Evolutionary conservation across 1,139 yeast species (phyloP), one percentile per base, ranked within the genome.

Genomic region (Diutina catenulata): DNA sequence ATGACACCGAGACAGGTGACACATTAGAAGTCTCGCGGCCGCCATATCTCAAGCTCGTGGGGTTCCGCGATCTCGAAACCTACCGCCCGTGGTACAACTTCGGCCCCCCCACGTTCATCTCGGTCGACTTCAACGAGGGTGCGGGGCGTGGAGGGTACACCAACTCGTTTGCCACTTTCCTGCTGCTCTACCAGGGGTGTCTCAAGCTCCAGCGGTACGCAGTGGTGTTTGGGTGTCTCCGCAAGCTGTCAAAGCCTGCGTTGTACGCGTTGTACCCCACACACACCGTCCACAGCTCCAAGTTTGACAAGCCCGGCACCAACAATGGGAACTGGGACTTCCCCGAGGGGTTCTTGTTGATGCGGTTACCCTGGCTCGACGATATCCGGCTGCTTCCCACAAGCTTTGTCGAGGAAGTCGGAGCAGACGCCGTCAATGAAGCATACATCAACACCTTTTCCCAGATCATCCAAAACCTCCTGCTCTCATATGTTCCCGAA

Each of bases 221-320:
- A 0, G 57, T 91, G 8, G 70, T 81, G 2, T 83, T 87, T 76
- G 88, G 94, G 1, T 72, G 78, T 47, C 49, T 68, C 5, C 69
- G 79, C 42, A 59, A 55, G 37, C 66, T 64, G 43, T 58, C 86
- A 1, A 55, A 68, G 38, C 93, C 95, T 0, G 48, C 62, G 3
- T 47, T 83, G 37, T 80, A 68, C 48, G 73, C 80, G 0, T 49
- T 86, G 42, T 63, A 76, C 38, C 84, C 94, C 0, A 68, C 25
- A 14, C 24, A 26, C 13, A n/a, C 25, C 2, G 7, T 7, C 4
- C 15, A 31, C 13, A 4, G 25, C 5, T 82, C 0, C 48, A 57
- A 39, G 41, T 60, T 5, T 38, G 50, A 6, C 45, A 44, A 37
- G 23, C 37, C 36, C 40, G 44, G 14, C 51, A 40, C 39, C 19